Conservation (phyloP, 75 land plant species). For the Cryptomeria japonica region DNA sequence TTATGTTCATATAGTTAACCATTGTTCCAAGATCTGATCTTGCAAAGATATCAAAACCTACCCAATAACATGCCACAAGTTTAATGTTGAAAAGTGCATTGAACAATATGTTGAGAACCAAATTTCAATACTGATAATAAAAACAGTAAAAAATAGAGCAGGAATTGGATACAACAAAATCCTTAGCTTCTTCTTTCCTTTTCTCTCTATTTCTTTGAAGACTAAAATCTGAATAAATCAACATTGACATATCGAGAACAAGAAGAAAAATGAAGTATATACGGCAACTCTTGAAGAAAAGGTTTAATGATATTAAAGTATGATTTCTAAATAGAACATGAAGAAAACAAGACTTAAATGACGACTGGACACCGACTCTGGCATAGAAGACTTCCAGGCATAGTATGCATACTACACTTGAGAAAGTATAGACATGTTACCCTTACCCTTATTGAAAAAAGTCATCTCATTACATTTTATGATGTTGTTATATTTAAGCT, state of each 20-base stretch:
- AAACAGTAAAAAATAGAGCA: not conserved
- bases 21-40: not conserved
- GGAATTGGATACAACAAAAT: not conserved
- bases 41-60: not conserved
- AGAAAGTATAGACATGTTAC: no score
- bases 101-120: not conserved
- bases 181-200: not conserved
- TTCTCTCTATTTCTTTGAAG: not conserved
- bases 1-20: not conserved
- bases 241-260: not conserved
- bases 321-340: no score
- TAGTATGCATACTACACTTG: no score
- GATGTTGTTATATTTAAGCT: no score
- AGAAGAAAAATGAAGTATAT: not conserved
- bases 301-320: no score
- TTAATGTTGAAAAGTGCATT: not conserved
- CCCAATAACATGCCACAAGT: conserved; percentile 4
- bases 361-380: no score
- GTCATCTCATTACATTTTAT: no score
- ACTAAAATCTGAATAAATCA: not conserved
- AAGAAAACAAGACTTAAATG: no score
- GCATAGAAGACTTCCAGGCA: no score
- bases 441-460: no score
- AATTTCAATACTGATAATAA: not conserved
- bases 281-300: no score